Percentiles rank a stretch among this genome's conserved stretches.
phyloP scores from a whole-genome alignment of 768 basidiomycete species.

The Sporobolomyces pararoseus region DNA sequence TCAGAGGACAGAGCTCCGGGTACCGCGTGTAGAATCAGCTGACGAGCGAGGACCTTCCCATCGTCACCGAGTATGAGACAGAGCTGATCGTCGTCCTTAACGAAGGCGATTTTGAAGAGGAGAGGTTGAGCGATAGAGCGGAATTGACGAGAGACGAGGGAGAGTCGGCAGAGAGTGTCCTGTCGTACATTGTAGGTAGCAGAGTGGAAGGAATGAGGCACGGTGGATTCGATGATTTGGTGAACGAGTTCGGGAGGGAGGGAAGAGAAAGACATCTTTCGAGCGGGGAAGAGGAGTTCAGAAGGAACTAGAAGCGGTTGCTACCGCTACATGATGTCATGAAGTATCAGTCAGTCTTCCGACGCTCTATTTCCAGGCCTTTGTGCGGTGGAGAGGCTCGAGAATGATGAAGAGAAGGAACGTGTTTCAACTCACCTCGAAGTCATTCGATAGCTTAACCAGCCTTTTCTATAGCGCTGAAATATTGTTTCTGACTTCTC shows the following conservation, averaged over 20 bases:
- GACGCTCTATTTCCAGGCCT: too few species aligned
- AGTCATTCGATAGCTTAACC: too few species aligned
- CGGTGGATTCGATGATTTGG: not conserved
- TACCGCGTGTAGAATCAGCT: too few species aligned
- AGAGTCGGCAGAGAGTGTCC: not conserved
- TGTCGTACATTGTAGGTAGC: not conserved
- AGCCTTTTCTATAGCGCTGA: too few species aligned
- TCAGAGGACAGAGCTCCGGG: too few species aligned
- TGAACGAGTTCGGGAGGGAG: not conserved
- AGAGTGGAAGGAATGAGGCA: not conserved
- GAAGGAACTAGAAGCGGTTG: not conserved
- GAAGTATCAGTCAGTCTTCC: too few species aligned
- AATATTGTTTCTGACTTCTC: too few species aligned
- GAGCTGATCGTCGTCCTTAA: not conserved
- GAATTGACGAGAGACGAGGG: not conserved
- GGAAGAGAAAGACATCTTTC: not conserved
- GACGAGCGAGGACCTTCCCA: too few species aligned
- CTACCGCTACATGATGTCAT: too few species aligned
- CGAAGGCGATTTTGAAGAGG: not conserved
- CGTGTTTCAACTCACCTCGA: too few species aligned
- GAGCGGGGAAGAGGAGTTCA: not conserved
- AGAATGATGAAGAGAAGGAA: too few species aligned
- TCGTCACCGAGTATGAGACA: not conserved
- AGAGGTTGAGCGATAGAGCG: not conserved
- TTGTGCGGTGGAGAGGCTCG: too few species aligned